Evolutionary conservation across 345 rosid species (phyloP).

Genomic region (Capsella bursapastoris): DNA sequence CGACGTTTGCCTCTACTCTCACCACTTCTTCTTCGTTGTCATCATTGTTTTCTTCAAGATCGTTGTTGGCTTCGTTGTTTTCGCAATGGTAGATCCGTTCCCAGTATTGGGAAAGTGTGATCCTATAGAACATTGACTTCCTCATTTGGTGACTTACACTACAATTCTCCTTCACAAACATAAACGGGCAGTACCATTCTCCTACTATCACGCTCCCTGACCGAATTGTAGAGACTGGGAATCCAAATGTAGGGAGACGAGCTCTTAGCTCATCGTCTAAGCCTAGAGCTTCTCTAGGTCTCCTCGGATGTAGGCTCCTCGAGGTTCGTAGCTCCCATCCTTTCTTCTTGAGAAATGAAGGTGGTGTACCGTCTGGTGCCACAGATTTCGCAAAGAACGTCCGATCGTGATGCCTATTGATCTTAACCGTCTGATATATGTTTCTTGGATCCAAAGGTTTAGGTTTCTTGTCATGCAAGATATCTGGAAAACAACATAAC

Average conservation of each 20-base stretch:
- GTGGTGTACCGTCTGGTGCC: slow-evolving; percentile 63
- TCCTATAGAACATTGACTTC: slow-evolving; percentile 60
- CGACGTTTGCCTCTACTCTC: slow-evolving; percentile 45
- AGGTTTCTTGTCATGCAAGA: slow-evolving; percentile 58
- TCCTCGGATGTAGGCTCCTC: slow-evolving; percentile 36
- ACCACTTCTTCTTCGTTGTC: slow-evolving; percentile 41
- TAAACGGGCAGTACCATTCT: slow-evolving; percentile 78
- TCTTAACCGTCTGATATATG: slow-evolving; percentile 62
- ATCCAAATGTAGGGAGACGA: slow-evolving; percentile 57
- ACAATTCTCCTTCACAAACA: slow-evolving; percentile 62
- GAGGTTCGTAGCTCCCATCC: slow-evolving; percentile 68
- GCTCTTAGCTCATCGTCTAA: slow-evolving; percentile 59
- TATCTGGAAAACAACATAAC: slow-evolving; percentile 54
- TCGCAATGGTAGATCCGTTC: slow-evolving; percentile 58
- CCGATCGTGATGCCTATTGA: slow-evolving; percentile 50
- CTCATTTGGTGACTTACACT: slow-evolving; percentile 56
- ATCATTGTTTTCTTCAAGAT: slow-evolving; percentile 6
- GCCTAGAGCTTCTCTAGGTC: slow-evolving; percentile 66
- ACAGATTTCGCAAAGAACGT: slow-evolving; percentile 61
- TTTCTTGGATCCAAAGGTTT: slow-evolving; percentile 66
- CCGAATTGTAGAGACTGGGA: slow-evolving; percentile 46
- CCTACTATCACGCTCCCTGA: slow-evolving; percentile 57
- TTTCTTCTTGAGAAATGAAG: slow-evolving; percentile 57
- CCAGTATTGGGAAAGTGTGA: slow-evolving; percentile 77
- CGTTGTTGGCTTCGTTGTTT: slow-evolving; percentile 31